Evolutionary conservation across 345 rosid species (phyloP), one percentile per base, ranked within the genome.

Genomic region (Gossypium mustelinum): DNA sequence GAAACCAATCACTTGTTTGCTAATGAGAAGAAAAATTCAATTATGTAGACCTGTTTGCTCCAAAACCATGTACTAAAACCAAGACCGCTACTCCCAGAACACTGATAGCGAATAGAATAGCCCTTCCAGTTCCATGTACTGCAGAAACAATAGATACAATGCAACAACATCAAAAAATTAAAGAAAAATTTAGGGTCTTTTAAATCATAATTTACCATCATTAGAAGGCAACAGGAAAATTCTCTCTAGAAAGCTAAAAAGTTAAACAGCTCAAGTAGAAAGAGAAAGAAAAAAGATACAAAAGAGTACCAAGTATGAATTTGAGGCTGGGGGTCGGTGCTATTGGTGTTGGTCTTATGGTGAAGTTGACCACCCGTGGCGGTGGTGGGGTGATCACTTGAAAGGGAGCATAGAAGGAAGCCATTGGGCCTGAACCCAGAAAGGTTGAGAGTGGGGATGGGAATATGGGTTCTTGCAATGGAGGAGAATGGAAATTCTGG

Each of bases 51-150:
- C 97, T 94, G 97, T 92, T 92, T 79, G 98, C 95, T 85, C 98
- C 97, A 77, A 92, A 94, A 60, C 97, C 97, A 82, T 92, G 97
- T 75, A 92, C 81, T 72, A 94, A 83, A 78, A 94, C 92, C 41
- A 92, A 79, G n/a, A 50, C 98, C 97, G 59, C 75, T 79, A 64
- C 73, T 83, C 70, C 97, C 97, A 27, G 91, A 82, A 75, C 79
- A 79, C 64, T 92, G 97, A 78, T 92, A 94, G 77, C 92, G 92
- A 56, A 90, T 88, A 10, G 95, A 88, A 72, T 92, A 89, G 54
- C 94, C 95, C 81, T 83, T 90, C 98, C 97, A 92, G 10, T 80
- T 89, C 98, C 97, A 94, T 51, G 73, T 79, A 65, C 97, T 92
- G 77, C 75, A 83, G 76, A 29, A 29, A 45, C 63, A 39, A 16